Evolutionary conservation across 2,329 filamentous ascomycete genomes (phyloP).

Genomic region (Colletotrichum somersetense): DNA sequence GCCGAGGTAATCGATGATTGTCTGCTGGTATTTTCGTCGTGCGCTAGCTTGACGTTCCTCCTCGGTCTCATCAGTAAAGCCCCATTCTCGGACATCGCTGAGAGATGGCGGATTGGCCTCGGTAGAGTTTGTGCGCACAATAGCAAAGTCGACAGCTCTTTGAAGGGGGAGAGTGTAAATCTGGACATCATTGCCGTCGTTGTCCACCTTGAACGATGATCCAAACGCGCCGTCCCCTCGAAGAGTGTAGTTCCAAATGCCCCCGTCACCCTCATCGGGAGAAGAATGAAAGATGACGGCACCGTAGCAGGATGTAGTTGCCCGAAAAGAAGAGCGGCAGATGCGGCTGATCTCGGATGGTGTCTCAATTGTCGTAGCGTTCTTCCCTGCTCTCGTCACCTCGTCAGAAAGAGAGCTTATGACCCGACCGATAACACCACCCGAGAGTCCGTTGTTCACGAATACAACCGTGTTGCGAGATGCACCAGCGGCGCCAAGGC

Average conservation of each 20-base stretch:
- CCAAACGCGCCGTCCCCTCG: slow-evolving; percentile 72
- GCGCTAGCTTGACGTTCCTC: slow-evolving; percentile 68
- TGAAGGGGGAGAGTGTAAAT: slow-evolving; percentile 78
- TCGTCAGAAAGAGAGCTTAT: slow-evolving; percentile 69
- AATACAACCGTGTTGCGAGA: slow-evolving; percentile 78
- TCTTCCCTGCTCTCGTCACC: slow-evolving; percentile 46
- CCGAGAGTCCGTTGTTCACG: slow-evolving; percentile 78
- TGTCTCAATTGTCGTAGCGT: slow-evolving; percentile 44
- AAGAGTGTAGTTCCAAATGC: slow-evolving; percentile 79
- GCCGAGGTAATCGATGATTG: slow-evolving; percentile 74
- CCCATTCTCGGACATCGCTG: slow-evolving; percentile 48
- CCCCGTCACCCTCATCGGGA: slow-evolving; percentile 62
- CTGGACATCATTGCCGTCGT: slow-evolving; percentile 71
- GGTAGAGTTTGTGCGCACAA: slow-evolving; percentile 60
- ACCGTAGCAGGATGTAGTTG: slow-evolving; percentile 78
- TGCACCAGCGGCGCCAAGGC: slow-evolving; percentile 16
- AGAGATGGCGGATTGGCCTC: slow-evolving; percentile 44
- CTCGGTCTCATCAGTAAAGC: slow-evolving; percentile 52
- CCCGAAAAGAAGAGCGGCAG: slow-evolving; percentile 71
- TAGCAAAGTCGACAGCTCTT: slow-evolving; percentile 74
- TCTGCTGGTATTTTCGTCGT: slow-evolving; percentile 71
- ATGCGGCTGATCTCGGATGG: slow-evolving; percentile 52
- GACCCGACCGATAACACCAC: slow-evolving; percentile 79
- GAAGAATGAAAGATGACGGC: slow-evolving; percentile 80
- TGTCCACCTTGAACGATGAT: slow-evolving; percentile 66